Conservation (phyloP, 768 basidiomycete species). For the Auriscalpium vulgare region DNA sequence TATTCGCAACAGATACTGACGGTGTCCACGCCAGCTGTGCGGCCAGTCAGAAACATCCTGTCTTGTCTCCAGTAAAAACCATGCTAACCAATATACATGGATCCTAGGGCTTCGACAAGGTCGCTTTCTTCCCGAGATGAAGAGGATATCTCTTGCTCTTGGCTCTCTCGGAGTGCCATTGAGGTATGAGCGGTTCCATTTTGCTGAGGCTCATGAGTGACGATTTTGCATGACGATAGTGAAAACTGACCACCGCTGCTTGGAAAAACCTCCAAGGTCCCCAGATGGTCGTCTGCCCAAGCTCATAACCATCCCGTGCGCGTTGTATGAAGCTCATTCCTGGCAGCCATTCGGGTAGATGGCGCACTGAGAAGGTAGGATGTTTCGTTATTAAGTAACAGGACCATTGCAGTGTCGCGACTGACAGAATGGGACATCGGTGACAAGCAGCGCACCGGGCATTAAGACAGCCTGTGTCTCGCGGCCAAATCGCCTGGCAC, state of each 20-base stretch:
- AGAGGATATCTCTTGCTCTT: background rate
- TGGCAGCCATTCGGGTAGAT: conserved; percentile 60
- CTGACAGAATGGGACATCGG: background rate
- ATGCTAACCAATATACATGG: background rate
- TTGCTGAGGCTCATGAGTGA: background rate
- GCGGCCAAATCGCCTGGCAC: background rate
- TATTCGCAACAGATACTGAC: conserved; percentile 26
- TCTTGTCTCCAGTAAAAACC: background rate
- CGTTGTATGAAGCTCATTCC: conserved; percentile 59
- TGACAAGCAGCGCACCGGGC: background rate
- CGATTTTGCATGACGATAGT: background rate
- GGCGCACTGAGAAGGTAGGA: conserved; percentile 29
- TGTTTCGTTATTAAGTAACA: background rate
- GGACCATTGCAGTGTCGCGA: background rate
- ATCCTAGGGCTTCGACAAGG: background rate
- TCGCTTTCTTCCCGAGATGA: background rate
- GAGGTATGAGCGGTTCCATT: background rate
- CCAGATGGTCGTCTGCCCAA: conserved; percentile 60
- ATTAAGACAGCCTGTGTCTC: background rate
- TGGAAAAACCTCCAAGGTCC: conserved; percentile 53
- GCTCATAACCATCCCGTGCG: conserved; percentile 52
- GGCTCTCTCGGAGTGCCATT: background rate
- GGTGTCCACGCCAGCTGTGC: conserved; percentile 52
- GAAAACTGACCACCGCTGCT: conserved; percentile 39
- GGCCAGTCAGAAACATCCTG: conserved; percentile 14